Evolutionary conservation across 306 rosid species (phyloP), one percentile per base, ranked within the genome.

Genomic region (Lupinus albus): DNA sequence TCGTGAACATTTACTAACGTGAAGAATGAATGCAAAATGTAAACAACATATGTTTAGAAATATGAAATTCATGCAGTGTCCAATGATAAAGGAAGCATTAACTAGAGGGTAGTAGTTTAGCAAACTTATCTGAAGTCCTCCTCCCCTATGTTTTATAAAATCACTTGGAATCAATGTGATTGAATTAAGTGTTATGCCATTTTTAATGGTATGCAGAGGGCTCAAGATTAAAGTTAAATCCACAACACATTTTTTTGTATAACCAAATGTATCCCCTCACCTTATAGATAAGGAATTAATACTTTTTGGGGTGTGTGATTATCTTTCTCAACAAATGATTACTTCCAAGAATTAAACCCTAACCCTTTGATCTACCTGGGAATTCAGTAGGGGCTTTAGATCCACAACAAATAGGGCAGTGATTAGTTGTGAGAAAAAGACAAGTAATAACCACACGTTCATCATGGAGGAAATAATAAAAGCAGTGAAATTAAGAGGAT

Each of bases 341-440:
- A n/a, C n/a, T n/a, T n/a, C n/a, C n/a, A n/a, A n/a, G n/a, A n/a
- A n/a, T n/a, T n/a, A n/a, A n/a, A n/a, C n/a, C n/a, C n/a, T n/a
- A n/a, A n/a, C n/a, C n/a, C n/a, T n/a, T n/a, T n/a, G n/a, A n/a
- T n/a, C n/a, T n/a, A n/a, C n/a, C n/a, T n/a, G n/a, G n/a, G n/a
- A n/a, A n/a, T n/a, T n/a, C n/a, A n/a, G n/a, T n/a, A n/a, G n/a
- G n/a, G n/a, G n/a, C n/a, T n/a, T n/a, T n/a, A n/a, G n/a, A 48
- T 14, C 7, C 9, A 13, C 4, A 16, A 28, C 32, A 50, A 8
- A 32, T 20, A 25, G 4, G 15, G 49, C 53, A n/a, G 39, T 14
- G 4, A 52, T 13, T 45, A 73, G 30, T 41, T 78, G 42, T 11
- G 57, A 51, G 33, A 13, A 16, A 56, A 36, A 32, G 12, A 14